Evolutionary conservation across 805 yeast species (phyloP), one percentile per base, ranked within the genome.

Genomic region (Kluyveromyces nonfermentans): DNA sequence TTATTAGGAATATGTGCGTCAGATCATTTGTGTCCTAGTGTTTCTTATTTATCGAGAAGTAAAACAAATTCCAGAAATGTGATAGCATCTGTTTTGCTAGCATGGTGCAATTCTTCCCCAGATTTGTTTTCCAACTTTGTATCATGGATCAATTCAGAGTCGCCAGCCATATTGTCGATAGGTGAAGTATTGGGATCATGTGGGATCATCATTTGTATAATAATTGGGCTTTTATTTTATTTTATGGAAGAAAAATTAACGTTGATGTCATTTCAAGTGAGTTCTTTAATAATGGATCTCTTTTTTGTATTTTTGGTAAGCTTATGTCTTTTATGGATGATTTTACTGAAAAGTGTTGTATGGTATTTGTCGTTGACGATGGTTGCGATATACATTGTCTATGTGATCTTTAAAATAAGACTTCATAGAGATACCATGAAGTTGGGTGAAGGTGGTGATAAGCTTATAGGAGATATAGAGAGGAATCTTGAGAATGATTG

Each of bases 51-150:
- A 12, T 46, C 64, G n/a, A 60, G 58, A 19, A 42, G 42, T n/a
- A 25, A 21, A 17, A 8, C 32, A n/a, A 25, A 32, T 10, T 36
- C 25, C 38, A 33, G 20, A 30, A 62, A 63, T 9, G 52, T 55
- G 3, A 22, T 62, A 12, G 51, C 60, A 49, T 63, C 64, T 1
- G 53, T 63, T 12, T 38, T 63, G 33, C 42, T 63, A 38, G 59
- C 68, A 14, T 63, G 65, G 64, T 63, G 68, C 43, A 63, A 63
- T 36, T 62, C 65, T 3, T 59, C 68, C 1, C 68, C 68, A 2
- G 68, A 63, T 50, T 43, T 63, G 5, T 59, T 63, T 37, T 62
- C 68, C 9, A 63, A 62, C 46, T 51, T 63, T 32, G 53, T 63
- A 48, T 60, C 64, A 45, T 63, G 68, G 68, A 56, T 62, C 8